Evolutionary conservation across 768 basidiomycete species (phyloP), one percentile per base, ranked within the genome.

Genomic region (Exidia glandulosa): DNA sequence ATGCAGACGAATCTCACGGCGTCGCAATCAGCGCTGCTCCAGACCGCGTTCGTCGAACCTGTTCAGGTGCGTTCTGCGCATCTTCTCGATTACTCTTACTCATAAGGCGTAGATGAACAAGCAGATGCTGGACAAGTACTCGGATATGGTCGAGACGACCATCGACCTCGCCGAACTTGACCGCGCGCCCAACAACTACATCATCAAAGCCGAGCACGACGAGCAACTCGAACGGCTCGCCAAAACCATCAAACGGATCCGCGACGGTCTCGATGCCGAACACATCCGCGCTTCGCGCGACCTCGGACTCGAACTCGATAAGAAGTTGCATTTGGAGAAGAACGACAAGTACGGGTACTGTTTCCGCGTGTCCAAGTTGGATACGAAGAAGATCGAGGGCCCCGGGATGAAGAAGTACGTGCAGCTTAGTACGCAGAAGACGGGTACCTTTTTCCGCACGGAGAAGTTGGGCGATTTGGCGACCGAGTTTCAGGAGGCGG

Each of bases 281-380:
- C 94, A 97, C 70, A 72, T 75, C 6, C 66, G 75, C 1, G 86
- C 84, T 0, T 87, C 87, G 5, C 71, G 76, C 6, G 88, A 90
- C 37, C 77, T 97, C 5, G 81, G 78, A 9, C 65, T 99, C 10
- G 93, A 95, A 16, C 79, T 92, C 2, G 90, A 96, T 71, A 95
- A 95, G 75, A 98, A 97, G 74, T 73, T 98, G 12, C 96, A 98
- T 71, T 76, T 99, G 31, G 96, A 99, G 74, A 94, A 94, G 66
- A 90, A 87, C 58, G 79, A 81, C 59, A 81, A 84, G 1, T 91
- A 95, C 67, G 93, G 94, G 2, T 95, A 98, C 69, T 94, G 90
- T 66, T 90, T 98, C 74, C 76, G 96, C 30, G 70, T 98, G 48
- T 94, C 94, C 1, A 94, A 96, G 68, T 89, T 86, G 63, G 95